Conservation (phyloP, 306 rosid genomes). For the Astragalus glycyphyllos region DNA sequence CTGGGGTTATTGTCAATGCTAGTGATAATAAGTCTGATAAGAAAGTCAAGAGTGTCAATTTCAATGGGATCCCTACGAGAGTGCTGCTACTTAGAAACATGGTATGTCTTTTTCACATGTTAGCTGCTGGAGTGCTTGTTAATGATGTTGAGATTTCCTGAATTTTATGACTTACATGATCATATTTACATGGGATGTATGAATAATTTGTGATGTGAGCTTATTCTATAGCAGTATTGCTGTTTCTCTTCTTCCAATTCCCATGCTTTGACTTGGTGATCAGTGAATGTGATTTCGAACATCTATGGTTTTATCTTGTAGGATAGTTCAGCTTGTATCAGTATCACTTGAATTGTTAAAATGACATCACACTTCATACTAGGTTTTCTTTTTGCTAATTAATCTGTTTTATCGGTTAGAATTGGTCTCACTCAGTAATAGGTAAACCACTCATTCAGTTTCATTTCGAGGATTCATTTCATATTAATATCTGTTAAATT, state of each 20-base stretch:
- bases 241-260: no score
- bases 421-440: background rate
- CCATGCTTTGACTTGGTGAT: background rate
- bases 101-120: slow-evolving; percentile 58
- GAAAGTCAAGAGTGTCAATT: slow-evolving; percentile 79
- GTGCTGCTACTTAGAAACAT: slow-evolving; percentile 89
- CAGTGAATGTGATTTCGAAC: slow-evolving; percentile 3
- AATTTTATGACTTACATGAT: slow-evolving; percentile 9
- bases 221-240: background rate
- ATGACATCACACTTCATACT: no score
- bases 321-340: background rate
- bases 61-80: slow-evolving; percentile 84
- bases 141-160: background rate
- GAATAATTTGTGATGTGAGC: background rate
- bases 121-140: slow-evolving; percentile 8
- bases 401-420: background rate
- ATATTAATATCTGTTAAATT: background rate
- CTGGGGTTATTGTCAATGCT: slow-evolving; percentile 96
- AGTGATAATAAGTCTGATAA: slow-evolving; percentile 75
- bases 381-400: background rate
- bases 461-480: background rate
- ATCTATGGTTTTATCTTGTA: background rate
- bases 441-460: background rate
- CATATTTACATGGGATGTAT: slow-evolving; percentile 8
- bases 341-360: background rate